These are phyloP conservation scores for Waitea zeae DNA, from an alignment of 1,284 basidiomycete genomes.

Conservation along the genomic window DNA sequence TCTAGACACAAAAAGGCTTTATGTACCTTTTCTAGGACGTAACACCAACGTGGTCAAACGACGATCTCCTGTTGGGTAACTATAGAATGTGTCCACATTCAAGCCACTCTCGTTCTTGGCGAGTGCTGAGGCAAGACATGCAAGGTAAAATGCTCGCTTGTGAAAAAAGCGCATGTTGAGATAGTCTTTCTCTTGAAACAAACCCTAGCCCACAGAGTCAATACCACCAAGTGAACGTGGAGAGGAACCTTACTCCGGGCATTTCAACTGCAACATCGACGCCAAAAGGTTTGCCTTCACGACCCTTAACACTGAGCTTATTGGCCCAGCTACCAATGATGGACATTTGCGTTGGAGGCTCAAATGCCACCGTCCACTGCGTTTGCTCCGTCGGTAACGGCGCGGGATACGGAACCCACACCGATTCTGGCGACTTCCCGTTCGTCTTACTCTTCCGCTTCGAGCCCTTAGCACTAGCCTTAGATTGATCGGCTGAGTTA, in stretches of 20 bases:
- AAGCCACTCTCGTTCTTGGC: constrained; percentile 18
- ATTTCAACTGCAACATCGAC: constrained; percentile 82
- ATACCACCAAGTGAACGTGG: not conserved
- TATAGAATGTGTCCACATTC: constrained; percentile 39
- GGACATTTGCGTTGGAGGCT: constrained; percentile 45
- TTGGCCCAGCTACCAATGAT: constrained; percentile 67
- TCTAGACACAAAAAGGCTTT: constrained; percentile 4
- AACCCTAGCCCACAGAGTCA: constrained; percentile 19
- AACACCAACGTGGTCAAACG: constrained; percentile 38
- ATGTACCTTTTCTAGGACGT: constrained; percentile 7
- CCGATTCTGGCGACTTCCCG: constrained; percentile 6
- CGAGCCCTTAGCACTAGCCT: constrained; percentile 4
- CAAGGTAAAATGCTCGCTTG: constrained; percentile 85
- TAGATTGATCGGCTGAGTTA: constrained; percentile 22
- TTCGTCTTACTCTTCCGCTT: constrained; percentile 8
- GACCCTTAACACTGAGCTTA: constrained; percentile 43
- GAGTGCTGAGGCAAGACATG: constrained; percentile 59
- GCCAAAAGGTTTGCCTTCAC: constrained; percentile 44
- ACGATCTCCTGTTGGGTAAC: constrained; percentile 50
- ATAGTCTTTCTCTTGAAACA: constrained; percentile 95
- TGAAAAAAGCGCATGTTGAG: constrained; percentile 84
- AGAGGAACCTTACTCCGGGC: constrained; percentile 46
- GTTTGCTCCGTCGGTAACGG: constrained; percentile 52
- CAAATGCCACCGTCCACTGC: constrained; percentile 63
- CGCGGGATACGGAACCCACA: constrained; percentile 36